These are phyloP conservation scores for Aspergillus aculeatus DNA, from an alignment of 2,329 filamentous ascomycete species.

Conservation along the genomic window DNA sequence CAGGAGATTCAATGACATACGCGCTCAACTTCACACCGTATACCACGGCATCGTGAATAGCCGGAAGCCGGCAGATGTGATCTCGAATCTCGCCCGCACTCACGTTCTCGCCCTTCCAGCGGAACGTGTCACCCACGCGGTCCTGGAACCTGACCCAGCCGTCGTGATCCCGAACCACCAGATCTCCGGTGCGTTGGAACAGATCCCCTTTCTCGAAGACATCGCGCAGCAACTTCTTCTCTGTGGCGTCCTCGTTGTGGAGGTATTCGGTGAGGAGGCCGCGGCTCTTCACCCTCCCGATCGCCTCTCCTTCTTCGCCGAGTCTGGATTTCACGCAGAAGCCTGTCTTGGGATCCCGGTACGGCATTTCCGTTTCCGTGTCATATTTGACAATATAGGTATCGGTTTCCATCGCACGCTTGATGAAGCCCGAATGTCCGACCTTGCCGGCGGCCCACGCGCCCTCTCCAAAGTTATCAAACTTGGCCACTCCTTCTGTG, in stretches of 20 bases:
- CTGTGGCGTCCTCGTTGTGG: slow-evolving; percentile 42
- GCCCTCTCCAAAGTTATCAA: slow-evolving; percentile 45
- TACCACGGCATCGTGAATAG: slow-evolving; percentile 46
- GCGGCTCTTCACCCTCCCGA: slow-evolving; percentile 44
- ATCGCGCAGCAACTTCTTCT: slow-evolving; percentile 45
- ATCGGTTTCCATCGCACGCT: slow-evolving; percentile 42
- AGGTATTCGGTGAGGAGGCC: slow-evolving; percentile 45
- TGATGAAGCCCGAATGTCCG: slow-evolving; percentile 44
- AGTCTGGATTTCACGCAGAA: slow-evolving; percentile 41
- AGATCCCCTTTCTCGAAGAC: slow-evolving; percentile 49
- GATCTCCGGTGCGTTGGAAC: slow-evolving; percentile 48
- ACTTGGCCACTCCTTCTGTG: slow-evolving; percentile 49
- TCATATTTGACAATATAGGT: slow-evolving; percentile 47
- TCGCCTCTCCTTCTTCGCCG: slow-evolving; percentile 47
- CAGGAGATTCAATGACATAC: slow-evolving; percentile 24
- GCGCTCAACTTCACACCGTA: slow-evolving; percentile 45
- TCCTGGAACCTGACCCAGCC: slow-evolving; percentile 50
- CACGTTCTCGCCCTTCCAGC: slow-evolving; percentile 48
- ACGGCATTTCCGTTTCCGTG: slow-evolving; percentile 41
- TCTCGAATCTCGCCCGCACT: slow-evolving; percentile 48
- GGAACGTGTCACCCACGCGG: slow-evolving; percentile 41
- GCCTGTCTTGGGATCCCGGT: slow-evolving; percentile 45
- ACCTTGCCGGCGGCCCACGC: slow-evolving; percentile 46
- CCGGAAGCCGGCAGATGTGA: slow-evolving; percentile 43
- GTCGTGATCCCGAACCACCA: slow-evolving; percentile 41